Evolutionary conservation across 1,284 basidiomycete species (phyloP).

Genomic region (Trametes hirsuta): DNA sequence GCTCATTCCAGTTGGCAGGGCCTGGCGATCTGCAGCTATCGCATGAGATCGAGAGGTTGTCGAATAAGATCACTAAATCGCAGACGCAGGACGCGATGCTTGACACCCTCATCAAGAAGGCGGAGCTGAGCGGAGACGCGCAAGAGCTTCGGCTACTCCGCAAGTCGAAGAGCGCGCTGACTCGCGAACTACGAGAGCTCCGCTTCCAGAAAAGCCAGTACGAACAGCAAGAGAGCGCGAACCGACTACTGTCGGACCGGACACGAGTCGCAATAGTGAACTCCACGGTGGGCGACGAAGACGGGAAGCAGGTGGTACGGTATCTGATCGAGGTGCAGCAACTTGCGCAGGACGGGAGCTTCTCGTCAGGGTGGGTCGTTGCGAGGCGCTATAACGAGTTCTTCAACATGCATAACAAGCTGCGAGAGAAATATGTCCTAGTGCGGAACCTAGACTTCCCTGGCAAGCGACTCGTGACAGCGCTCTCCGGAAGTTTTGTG

Average conservation of each 20-base stretch:
- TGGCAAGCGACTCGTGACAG: constrained; percentile 86
- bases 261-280: constrained; percentile 81
- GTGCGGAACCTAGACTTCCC: constrained; percentile 84
- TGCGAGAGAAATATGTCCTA: constrained; percentile 73
- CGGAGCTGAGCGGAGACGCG: constrained; percentile 89
- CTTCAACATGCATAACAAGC: constrained; percentile 81
- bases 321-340: constrained; percentile 95
- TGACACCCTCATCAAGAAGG: constrained; percentile 87
- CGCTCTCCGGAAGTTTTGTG: constrained; percentile 81
- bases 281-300: constrained; percentile 77
- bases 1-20: constrained; percentile 71
- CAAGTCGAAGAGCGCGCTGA: constrained; percentile 81
- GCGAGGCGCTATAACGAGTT: constrained; percentile 95
- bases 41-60: constrained; percentile 78
- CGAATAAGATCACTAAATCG: constrained; percentile 75
- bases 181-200: constrained; percentile 81
- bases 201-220: constrained; percentile 90
- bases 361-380: constrained; percentile 88
- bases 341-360: constrained; percentile 73
- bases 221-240: constrained; percentile 88
- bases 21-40: constrained; percentile 88
- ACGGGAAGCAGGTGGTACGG: constrained; percentile 86
- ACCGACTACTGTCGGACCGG: constrained; percentile 77
- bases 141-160: constrained; percentile 84
- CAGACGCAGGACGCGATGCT: constrained; percentile 84